Conservation (phyloP, 2,329 filamentous ascomycete genomes). For the Penicillium sp. region DNA sequence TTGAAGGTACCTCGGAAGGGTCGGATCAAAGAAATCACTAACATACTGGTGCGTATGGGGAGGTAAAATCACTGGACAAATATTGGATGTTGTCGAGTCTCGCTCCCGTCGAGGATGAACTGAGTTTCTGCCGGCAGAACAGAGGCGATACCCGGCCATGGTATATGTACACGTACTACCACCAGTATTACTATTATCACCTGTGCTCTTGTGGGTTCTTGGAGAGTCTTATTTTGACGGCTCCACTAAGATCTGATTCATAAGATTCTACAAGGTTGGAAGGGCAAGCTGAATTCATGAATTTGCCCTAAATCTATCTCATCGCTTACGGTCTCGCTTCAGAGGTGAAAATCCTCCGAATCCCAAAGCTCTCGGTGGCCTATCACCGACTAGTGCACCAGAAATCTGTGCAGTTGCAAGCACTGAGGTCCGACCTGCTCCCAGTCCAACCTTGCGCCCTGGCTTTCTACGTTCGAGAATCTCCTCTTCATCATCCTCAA, state of each 20-base stretch:
- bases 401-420: constrained; percentile 16
- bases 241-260: background rate
- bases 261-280: background rate
- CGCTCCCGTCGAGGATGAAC: background rate
- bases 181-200: too few species aligned
- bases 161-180: background rate
- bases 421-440: constrained; percentile 19
- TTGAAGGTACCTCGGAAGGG: background rate
- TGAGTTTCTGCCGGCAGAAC: constrained; percentile 20
- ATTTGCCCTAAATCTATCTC: background rate
- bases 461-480: constrained; percentile 23
- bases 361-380: constrained; percentile 23
- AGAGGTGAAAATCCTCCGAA: constrained; percentile 66
- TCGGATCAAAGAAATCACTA: constrained; percentile 1
- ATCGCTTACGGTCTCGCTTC: constrained; percentile 63
- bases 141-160: background rate
- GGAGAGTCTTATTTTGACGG: background rate
- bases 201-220: too few species aligned
- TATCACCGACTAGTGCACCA: constrained; percentile 11
- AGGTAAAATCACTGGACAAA: background rate
- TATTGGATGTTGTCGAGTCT: background rate
- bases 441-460: constrained; percentile 27
- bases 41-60: constrained; percentile 8
- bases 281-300: background rate
- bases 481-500: constrained; percentile 65